These are phyloP conservation scores for Solanum chilense DNA, from an alignment of 257 asterid genomes.

Conservation along the genomic window DNA sequence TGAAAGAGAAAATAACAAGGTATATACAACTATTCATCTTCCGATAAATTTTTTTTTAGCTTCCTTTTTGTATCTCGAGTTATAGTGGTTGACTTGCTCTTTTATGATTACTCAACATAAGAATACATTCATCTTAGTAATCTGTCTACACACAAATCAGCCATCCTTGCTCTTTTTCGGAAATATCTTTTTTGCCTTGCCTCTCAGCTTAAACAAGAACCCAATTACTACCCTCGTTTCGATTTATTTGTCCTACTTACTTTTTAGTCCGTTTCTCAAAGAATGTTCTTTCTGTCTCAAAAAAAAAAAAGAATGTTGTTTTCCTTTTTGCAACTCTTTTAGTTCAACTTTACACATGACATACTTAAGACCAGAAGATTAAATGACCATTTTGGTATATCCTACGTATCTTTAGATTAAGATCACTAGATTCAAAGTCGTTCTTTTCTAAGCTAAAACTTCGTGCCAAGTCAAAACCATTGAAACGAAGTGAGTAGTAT, in stretches of 20 bases:
- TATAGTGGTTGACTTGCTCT: background rate
- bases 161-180: background rate
- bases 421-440: background rate
- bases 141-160: background rate
- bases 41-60: background rate
- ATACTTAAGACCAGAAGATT: background rate
- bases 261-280: background rate
- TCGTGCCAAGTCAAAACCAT: background rate
- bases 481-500: background rate
- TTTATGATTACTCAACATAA: background rate
- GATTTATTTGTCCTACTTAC: background rate
- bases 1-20: slow-evolving; percentile 77
- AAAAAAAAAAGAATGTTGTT: background rate
- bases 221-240: background rate
- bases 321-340: background rate
- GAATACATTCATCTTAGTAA: background rate
- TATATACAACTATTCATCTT: slow-evolving; percentile 2
- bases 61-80: background rate
- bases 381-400: no score
- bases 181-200: background rate
- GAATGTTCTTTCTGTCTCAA: no score
- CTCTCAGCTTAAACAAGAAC: background rate
- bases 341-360: background rate
- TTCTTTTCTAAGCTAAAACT: background rate
- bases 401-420: no score